These are phyloP conservation scores for Colletotrichum echinochloae DNA, from an alignment of 2,329 filamentous ascomycete species.

Conservation along the genomic window DNA sequence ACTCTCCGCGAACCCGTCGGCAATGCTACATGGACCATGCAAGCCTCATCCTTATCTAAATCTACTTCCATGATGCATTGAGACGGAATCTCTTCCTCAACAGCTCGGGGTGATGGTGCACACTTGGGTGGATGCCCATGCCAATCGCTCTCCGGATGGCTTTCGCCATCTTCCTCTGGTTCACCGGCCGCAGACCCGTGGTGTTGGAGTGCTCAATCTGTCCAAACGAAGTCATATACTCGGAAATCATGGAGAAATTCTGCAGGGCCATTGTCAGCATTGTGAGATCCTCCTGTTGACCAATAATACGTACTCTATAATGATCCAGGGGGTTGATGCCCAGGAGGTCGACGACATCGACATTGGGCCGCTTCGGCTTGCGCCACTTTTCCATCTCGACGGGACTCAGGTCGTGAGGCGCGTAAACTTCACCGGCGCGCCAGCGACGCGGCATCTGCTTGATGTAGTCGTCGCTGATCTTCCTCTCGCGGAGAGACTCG, in stretches of 20 bases:
- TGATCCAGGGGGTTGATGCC: conserved; percentile 84
- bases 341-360: conserved; percentile 83
- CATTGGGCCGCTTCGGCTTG: conserved; percentile 63
- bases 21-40: conserved; percentile 2
- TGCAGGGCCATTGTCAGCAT: conserved; percentile 51
- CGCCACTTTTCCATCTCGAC: conserved; percentile 87
- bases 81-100: conserved; percentile 59
- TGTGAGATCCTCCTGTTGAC: no score
- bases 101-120: conserved; percentile 89
- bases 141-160: conserved; percentile 90
- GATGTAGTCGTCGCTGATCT: conserved; percentile 65
- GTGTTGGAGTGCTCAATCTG: conserved; percentile 81
- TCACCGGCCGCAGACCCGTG: conserved; percentile 86
- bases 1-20: conserved; percentile 4
- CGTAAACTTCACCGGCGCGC: conserved; percentile 85
- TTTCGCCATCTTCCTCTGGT: conserved; percentile 94
- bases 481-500: conserved; percentile 54
- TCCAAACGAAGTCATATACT: conserved; percentile 87
- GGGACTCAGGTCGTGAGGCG: conserved; percentile 86
- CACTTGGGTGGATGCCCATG: conserved; percentile 90
- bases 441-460: conserved; percentile 78
- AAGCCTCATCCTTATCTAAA: not conserved
- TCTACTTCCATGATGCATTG: conserved; percentile 25
- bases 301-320: conserved; percentile 78
- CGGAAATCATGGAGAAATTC: conserved; percentile 94